Evolutionary conservation across 2,329 filamentous ascomycete genomes (phyloP), one percentile per base, ranked within the genome.

Genomic region (Microdochium paspali): DNA sequence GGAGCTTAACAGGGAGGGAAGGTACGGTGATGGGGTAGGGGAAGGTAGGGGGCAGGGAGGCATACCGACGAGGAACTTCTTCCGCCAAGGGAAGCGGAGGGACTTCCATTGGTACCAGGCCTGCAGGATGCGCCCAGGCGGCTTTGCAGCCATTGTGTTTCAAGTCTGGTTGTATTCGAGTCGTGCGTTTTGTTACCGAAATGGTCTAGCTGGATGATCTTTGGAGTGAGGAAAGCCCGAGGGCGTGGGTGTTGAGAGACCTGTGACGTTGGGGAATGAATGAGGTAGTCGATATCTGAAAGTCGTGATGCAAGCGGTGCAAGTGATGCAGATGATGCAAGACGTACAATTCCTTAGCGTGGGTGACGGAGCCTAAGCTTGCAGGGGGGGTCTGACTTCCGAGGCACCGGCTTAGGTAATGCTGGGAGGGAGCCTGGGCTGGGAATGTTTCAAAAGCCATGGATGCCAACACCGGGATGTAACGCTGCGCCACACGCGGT

Each of bases 91-190:
- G 3, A 84, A 65, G 43, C 73, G 74, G 45, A 84, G 66, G 24
- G 74, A 64, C 60, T 84, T 84, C 80, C 80, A 84, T 55, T 67
- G 71, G 56, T 73, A 74, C 80, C 80, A 84, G 49, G 67, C 64
- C 51, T 65, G 67, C 32, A 55, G 51, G 30, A 70, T 46, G 25
- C 62, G 60, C 10, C 64, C 67, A 47, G 72, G 61, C 46, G 58
- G 61, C 48, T 65, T 67, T 44, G 56, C 49, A 44, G 62, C 60
- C 64, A 70, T 70, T 30, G n/a, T n/a, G n/a, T n/a, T n/a, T n/a
- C n/a, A n/a, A n/a, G n/a, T n/a, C n/a, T n/a, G n/a, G n/a, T n/a
- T n/a, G n/a, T n/a, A n/a, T n/a, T n/a, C n/a, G n/a, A n/a, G n/a
- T n/a, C n/a, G n/a, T n/a, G n/a, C n/a, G n/a, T n/a, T n/a, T n/a